phyloP scores from a whole-genome alignment of 192 early-diverging fungal genomes.

The Jimgerdemannia flammicorona region DNA sequence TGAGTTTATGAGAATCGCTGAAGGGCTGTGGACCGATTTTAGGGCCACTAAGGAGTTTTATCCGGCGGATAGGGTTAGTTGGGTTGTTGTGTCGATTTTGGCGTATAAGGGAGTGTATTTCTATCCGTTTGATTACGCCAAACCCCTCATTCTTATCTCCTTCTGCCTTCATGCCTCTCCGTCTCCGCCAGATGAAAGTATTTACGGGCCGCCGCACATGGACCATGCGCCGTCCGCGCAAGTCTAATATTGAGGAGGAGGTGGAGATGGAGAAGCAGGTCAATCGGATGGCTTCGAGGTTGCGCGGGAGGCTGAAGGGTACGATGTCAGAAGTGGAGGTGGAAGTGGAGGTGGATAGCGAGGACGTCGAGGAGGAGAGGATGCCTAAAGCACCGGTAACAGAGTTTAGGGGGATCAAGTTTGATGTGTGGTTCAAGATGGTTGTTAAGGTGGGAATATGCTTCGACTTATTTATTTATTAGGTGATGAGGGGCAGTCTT shows the following conservation, averaged over 20 bases:
- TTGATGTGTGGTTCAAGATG: slow-evolving; percentile 62
- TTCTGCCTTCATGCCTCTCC: too few relatives aligned
- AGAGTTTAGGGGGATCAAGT: slow-evolving; percentile 35
- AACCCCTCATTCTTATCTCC: too few relatives aligned
- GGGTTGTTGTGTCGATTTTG: not conserved
- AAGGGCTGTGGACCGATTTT: slow-evolving; percentile 28
- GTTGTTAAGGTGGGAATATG: slow-evolving; percentile 53
- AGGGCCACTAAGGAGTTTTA: slow-evolving; percentile 17
- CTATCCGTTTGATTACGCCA: too few relatives aligned
- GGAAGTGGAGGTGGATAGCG: slow-evolving; percentile 10
- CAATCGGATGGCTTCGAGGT: slow-evolving; percentile 16
- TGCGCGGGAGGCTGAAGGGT: slow-evolving; percentile 4
- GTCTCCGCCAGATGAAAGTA: not conserved
- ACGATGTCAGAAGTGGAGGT: slow-evolving; percentile 22
- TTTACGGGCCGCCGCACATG: not conserved
- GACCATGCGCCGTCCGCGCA: not conserved
- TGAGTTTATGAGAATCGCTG: slow-evolving; percentile 18
- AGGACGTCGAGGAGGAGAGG: slow-evolving; percentile 28
- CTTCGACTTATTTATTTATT: not conserved
- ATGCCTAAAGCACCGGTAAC: slow-evolving; percentile 17
- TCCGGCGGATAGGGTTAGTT: slow-evolving; percentile 15
- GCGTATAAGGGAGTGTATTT: too few relatives aligned
- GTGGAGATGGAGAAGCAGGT: not conserved
- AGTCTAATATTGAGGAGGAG: not conserved
- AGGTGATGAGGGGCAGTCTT: not conserved